A percentile compares a stretch with the other conserved stretches of the same genome.
These are phyloP conservation scores for Salix exigua DNA, from an alignment of 345 rosid species.

Conservation along the genomic window DNA sequence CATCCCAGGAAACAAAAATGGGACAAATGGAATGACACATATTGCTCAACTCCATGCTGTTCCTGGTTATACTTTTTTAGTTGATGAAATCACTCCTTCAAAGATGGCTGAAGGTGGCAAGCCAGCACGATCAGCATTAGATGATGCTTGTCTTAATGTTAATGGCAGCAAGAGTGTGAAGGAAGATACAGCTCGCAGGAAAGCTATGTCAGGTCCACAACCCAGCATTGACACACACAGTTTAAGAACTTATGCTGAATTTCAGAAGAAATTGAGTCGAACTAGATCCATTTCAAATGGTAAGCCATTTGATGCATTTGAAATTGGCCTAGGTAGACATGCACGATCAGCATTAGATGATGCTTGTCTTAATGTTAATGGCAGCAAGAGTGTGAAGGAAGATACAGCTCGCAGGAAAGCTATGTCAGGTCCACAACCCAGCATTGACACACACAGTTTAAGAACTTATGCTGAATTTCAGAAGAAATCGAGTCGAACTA, in stretches of 20 bases:
- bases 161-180: constrained; percentile 21
- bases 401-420: constrained; percentile 24
- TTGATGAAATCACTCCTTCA: constrained; percentile 38
- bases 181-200: constrained; percentile 27
- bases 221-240: constrained; percentile 13
- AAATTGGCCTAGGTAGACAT: constrained; percentile 27
- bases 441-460: constrained; percentile 10
- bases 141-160: constrained; percentile 18
- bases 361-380: constrained; percentile 13
- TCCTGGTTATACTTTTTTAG: constrained; percentile 43
- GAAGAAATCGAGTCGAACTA: constrained; percentile 24
- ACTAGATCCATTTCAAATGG: constrained; percentile 36
- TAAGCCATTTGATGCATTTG: constrained; percentile 35
- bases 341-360: constrained; percentile 31
- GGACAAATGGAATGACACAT: constrained; percentile 37
- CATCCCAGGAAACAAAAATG: constrained; percentile 34
- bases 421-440: constrained; percentile 26
- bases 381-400: constrained; percentile 23
- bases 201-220: constrained; percentile 27
- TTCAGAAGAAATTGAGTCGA: constrained; percentile 25
- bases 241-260: constrained; percentile 18
- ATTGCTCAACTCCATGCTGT: constrained; percentile 45
- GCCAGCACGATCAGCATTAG: constrained; percentile 25
- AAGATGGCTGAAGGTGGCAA: constrained; percentile 23
- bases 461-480: constrained; percentile 20